phyloP scores from a whole-genome alignment of 768 basidiomycete genomes.

The Lepiota brunneoincarnata region DNA sequence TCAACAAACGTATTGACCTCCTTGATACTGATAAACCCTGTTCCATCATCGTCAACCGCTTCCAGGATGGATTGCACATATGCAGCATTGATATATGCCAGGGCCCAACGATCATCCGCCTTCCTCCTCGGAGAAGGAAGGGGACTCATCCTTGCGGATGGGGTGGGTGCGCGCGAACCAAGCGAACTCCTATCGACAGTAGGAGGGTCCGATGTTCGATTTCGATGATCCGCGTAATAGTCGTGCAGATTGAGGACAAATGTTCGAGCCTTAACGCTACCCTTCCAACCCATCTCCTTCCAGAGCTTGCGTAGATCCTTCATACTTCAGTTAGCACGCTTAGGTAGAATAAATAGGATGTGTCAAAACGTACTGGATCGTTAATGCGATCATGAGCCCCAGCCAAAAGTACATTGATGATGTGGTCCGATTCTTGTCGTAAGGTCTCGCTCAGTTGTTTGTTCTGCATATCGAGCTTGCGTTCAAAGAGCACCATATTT shows the following conservation, averaged over 20 bases:
- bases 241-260: slow-evolving; percentile 43
- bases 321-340: not conserved
- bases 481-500: slow-evolving; percentile 41
- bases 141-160: slow-evolving; percentile 8
- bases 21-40: slow-evolving; percentile 36
- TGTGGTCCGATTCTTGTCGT: slow-evolving; percentile 31
- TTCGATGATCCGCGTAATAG: slow-evolving; percentile 27
- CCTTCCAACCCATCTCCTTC: slow-evolving; percentile 53
- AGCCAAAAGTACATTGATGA: slow-evolving; percentile 35
- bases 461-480: slow-evolving; percentile 43
- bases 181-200: slow-evolving; percentile 6
- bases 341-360: not conserved
- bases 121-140: slow-evolving; percentile 16
- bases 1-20: slow-evolving; percentile 36
- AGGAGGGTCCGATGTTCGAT: slow-evolving; percentile 13
- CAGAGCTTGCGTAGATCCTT: slow-evolving; percentile 47
- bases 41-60: slow-evolving; percentile 37
- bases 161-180: slow-evolving; percentile 17
- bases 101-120: slow-evolving; percentile 33
- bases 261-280: slow-evolving; percentile 47
- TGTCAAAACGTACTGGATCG: slow-evolving; percentile 30
- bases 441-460: slow-evolving; percentile 30
- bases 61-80: slow-evolving; percentile 38
- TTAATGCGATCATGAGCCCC: slow-evolving; percentile 44
- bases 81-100: slow-evolving; percentile 35